These are phyloP conservation scores for Pythium monospermum DNA, from an alignment of 352 stramenopile species.

Conservation along the genomic window DNA sequence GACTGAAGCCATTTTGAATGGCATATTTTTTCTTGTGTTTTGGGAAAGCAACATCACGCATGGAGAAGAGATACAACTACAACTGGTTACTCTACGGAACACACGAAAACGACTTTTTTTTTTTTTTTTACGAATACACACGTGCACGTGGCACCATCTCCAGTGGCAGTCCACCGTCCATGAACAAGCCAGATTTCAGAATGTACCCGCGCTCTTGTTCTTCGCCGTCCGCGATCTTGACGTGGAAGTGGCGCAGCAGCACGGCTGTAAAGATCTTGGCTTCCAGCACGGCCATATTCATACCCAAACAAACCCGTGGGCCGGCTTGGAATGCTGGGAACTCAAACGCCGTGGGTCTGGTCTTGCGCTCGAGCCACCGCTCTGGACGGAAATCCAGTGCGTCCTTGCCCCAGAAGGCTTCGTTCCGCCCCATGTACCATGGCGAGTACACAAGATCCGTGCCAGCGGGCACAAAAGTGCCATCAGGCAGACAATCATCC, in stretches of 20 bases:
- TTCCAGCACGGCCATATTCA: constrained; percentile 70
- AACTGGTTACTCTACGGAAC: too few species aligned
- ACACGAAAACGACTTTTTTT: background rate
- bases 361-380: constrained; percentile 61
- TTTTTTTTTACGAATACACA: constrained; percentile 5
- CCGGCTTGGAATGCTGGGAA: constrained; percentile 74
- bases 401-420: constrained; percentile 44
- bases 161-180: constrained; percentile 44
- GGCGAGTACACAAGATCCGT: constrained; percentile 62
- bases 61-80: too few species aligned
- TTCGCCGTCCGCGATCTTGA: constrained; percentile 37
- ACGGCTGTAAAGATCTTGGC: constrained; percentile 56
- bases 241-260: constrained; percentile 36
- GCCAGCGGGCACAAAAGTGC: constrained; percentile 62
- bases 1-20: background rate
- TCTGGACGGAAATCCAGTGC: constrained; percentile 53
- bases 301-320: constrained; percentile 58
- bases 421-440: constrained; percentile 70
- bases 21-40: too few species aligned
- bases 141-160: constrained; percentile 28
- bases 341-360: constrained; percentile 51
- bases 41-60: too few species aligned
- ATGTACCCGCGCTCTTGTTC: constrained; percentile 41
- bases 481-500: constrained; percentile 64
- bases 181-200: constrained; percentile 50